A percentile compares a stretch with the other conserved stretches of the same genome.
Conservation (phyloP, 1,284 basidiomycete species). For the Ganoderma lingzhi region DNA sequence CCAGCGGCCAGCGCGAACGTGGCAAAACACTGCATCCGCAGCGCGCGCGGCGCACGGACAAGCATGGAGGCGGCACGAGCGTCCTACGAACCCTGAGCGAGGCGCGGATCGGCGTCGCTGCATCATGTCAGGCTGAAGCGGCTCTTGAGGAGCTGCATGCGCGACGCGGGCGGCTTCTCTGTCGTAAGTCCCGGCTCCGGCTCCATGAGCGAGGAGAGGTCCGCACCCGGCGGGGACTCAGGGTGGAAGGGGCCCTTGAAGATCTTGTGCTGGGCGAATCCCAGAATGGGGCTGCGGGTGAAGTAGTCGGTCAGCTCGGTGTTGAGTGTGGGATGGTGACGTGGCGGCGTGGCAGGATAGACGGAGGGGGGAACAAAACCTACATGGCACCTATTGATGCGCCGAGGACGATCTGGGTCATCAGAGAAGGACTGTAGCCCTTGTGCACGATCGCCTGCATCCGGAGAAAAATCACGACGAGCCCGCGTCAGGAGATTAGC, state of each 20-base stretch:
- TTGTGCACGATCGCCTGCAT: conserved; percentile 52
- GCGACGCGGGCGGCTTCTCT: conserved; percentile 13
- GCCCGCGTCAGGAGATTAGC: conserved; percentile 1
- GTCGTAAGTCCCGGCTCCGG: conserved; percentile 14
- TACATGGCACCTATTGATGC: conserved; percentile 48
- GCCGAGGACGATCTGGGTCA: conserved; percentile 55
- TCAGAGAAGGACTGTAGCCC: conserved; percentile 55
- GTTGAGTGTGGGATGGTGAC: background rate
- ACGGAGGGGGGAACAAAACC: background rate
- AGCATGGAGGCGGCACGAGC: background rate
- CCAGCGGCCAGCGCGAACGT: too few relatives aligned
- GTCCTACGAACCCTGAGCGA: background rate
- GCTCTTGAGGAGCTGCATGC: conserved; percentile 26
- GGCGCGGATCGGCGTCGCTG: background rate
- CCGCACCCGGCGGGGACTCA: conserved; percentile 11
- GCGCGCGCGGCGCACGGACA: background rate
- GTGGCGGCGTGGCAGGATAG: background rate
- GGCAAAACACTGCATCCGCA: background rate
- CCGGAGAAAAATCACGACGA: conserved; percentile 1
- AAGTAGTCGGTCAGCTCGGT: conserved; percentile 2
- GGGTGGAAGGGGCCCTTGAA: conserved; percentile 41
- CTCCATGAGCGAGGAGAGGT: conserved; percentile 15
- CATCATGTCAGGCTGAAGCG: conserved; percentile 25
- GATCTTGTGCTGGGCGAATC: conserved; percentile 40
- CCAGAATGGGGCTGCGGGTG: conserved; percentile 37